phyloP scores from a whole-genome alignment of 2,329 filamentous ascomycete genomes.

The Biscogniauxia sp. region DNA sequence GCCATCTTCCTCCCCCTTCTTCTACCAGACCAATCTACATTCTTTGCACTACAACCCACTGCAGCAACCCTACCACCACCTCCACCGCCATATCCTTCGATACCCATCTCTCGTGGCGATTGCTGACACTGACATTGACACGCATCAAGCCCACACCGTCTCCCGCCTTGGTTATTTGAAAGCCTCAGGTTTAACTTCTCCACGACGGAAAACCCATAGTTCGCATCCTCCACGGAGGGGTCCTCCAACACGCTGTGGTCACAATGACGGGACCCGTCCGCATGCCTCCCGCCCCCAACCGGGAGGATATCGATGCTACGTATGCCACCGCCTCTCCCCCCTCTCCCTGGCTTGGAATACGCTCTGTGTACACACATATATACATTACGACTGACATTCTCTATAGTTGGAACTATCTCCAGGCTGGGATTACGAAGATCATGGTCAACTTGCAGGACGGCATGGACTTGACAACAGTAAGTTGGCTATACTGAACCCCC shows the following conservation, averaged over 20 bases:
- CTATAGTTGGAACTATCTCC: conserved; percentile 81
- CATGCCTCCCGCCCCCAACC: conserved; percentile 59
- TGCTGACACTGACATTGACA: not conserved
- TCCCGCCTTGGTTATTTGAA: conserved; percentile 1
- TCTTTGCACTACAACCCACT: not conserved
- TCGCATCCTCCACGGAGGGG: conserved; percentile 12
- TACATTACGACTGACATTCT: conserved; percentile 19
- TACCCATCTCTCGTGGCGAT: not conserved
- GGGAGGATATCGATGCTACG: conserved; percentile 58
- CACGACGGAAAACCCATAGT: conserved; percentile 9
- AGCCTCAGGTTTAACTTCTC: not conserved
- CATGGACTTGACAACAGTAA: conserved; percentile 85
- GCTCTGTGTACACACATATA: not conserved
- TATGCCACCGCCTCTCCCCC: conserved; percentile 25
- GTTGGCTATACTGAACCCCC: conserved; percentile 25
- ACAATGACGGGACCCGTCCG: conserved; percentile 37
- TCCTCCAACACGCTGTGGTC: conserved; percentile 7
- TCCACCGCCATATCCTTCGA: no score
- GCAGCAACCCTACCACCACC: not conserved
- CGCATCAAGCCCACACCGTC: not conserved
- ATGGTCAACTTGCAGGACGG: conserved; percentile 91
- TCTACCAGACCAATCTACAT: no score
- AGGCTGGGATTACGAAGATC: conserved; percentile 84
- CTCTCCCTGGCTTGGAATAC: not conserved
- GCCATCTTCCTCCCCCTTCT: not conserved